A percentile compares a stretch with the other conserved stretches of the same genome.
Evolutionary conservation across 805 yeast species (phyloP).

Genomic region (Hanseniaspora valbyensis): DNA sequence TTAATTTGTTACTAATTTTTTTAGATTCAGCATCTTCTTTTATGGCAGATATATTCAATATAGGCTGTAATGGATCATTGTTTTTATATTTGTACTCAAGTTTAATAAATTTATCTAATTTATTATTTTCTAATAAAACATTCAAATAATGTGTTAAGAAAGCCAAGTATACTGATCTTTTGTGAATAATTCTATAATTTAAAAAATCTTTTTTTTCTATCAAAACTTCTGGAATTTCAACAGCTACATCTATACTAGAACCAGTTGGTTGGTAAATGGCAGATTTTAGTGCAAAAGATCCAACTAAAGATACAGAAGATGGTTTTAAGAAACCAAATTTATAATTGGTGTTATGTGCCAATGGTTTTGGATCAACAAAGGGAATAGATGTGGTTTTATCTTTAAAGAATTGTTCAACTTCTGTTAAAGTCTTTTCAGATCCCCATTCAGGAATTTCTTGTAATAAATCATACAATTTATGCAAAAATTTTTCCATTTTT

Average conservation of each 20-base stretch:
- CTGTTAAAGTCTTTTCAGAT: conserved; percentile 40
- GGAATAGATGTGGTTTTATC: conserved; percentile 56
- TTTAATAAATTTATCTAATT: conserved; percentile 36
- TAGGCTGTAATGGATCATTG: conserved; percentile 69
- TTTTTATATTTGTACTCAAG: conserved; percentile 60
- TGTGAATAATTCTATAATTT: conserved; percentile 81
- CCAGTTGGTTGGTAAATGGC: conserved; percentile 58
- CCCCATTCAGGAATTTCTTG: conserved; percentile 48
- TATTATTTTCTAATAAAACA: conserved; percentile 40
- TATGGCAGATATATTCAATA: conserved; percentile 50
- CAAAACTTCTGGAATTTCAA: conserved; percentile 66
- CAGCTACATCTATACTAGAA: conserved; percentile 61
- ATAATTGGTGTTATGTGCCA: conserved; percentile 47
- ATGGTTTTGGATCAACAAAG: conserved; percentile 82
- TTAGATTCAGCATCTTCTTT: conserved; percentile 22
- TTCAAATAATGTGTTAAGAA: conserved; percentile 58
- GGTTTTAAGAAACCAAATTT: conserved; percentile 63
- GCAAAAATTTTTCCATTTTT: conserved; percentile 63
- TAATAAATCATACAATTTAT: conserved; percentile 57
- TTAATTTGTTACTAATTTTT: conserved; percentile 16
- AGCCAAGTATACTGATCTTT: conserved; percentile 78
- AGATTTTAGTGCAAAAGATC: conserved; percentile 80
- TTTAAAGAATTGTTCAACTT: conserved; percentile 47
- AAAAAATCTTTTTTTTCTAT: conserved; percentile 82
- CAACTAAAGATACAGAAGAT: conserved; percentile 57